Base-by-base conservation (phyloP, 1,284 basidiomycete species). In the Sphaerobolus stellatus region DNA sequence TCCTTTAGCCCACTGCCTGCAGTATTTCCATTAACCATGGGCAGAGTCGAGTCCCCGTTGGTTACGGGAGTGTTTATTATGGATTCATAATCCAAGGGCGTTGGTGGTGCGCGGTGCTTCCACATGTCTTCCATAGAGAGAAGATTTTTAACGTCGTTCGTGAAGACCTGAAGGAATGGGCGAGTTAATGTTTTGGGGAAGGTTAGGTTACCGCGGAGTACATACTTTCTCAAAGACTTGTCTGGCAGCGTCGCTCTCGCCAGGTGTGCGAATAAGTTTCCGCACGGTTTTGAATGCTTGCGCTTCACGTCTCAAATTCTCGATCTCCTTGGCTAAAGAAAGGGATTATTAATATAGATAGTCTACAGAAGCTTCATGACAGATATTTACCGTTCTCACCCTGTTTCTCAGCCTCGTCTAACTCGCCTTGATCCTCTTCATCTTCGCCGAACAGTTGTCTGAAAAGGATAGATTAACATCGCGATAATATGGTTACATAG, bases 51-150 rank as follows among this genome's bases (percentile, higher is more conserved):
- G 14, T 11, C 33, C 11, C 18, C 8, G n/a, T 47, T 48, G 14
- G 33, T n/a, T n/a, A 28, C 24, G 5, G 7, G n/a, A 18, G 40
- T 44, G 24, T 31, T 33, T 22, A 81, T 68, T 63, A 97, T 88
- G 2, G 72, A 71, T 16, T 90, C 84, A 62, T 88, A 94, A 56
- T 92, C 85, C 30, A 99, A 80, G 1, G 95, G 87, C 0, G 81
- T 83, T 0, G 97, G 97, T 59, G 88, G 88, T 24, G 85, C 82
- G 27, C 97, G 84, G 8, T 88, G 82, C 45, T 86, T 86, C 97
- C 97, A 99, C 94, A 99, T 98, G 64, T 98, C 96, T n/a, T 86
- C 77, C 97, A 99, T 99, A 13, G 82, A 82, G 13, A 99, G 76
- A 1, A 99, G 77, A 48, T 97, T 91, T 55, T 84, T 80, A 61